Conservation (phyloP, 2,329 filamentous ascomycete genomes). For the Fusarium pininemorale region DNA sequence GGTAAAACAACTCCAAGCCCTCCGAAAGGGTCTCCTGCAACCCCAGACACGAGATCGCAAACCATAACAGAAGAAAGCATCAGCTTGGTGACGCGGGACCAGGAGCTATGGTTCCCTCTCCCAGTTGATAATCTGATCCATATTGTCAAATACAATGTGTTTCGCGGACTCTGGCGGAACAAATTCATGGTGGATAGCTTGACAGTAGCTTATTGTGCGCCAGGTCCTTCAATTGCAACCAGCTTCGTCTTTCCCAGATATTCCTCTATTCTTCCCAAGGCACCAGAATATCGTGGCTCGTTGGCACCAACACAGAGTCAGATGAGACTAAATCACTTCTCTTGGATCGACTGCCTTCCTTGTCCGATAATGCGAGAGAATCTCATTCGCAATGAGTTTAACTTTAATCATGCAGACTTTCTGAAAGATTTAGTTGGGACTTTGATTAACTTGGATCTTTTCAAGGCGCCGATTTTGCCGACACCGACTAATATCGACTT, state of each 20-base stretch:
- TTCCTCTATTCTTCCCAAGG: neutral
- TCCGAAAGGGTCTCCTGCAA: fast-evolving
- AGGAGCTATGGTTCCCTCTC: neutral
- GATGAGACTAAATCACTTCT: neutral
- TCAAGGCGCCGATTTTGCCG: neutral
- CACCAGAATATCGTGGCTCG: neutral
- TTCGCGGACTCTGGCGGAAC: neutral
- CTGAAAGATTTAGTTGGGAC: neutral
- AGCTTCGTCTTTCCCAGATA: neutral
- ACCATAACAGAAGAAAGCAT: neutral
- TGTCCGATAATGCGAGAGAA: neutral
- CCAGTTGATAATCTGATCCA: neutral
- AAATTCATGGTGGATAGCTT: neutral
- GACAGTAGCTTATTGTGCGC: neutral
- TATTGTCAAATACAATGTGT: neutral
- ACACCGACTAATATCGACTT: too few relatives aligned
- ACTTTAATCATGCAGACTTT: neutral
- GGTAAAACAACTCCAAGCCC: fast-evolving
- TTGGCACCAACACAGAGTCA: neutral
- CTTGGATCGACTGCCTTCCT: neutral
- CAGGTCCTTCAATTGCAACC: neutral
- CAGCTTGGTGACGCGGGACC: fast-evolving
- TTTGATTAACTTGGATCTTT: neutral
- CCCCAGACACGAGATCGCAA: fast-evolving
- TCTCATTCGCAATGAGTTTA: neutral